A percentile compares a stretch with the other conserved stretches of the same genome.
phyloP scores from a whole-genome alignment of 305 asterid genomes.

The Petunia hybrid region DNA sequence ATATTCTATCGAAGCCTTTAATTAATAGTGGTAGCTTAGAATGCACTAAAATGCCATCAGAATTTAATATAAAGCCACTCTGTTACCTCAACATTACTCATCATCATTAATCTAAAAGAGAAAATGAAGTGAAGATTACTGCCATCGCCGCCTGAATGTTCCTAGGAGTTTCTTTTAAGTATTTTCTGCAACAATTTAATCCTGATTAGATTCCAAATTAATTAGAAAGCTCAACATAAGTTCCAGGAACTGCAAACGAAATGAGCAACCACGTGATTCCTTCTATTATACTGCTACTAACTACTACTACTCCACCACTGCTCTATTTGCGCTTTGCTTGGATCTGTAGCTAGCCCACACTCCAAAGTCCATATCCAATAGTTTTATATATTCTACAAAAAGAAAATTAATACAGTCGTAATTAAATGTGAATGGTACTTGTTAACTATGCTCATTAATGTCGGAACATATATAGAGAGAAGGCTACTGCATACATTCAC shows the following conservation, averaged over 20 bases:
- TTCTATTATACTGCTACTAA: neutral
- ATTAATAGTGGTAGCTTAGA: neutral
- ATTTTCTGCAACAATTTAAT: slow-evolving; percentile 53
- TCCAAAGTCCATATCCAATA: slow-evolving; percentile 22
- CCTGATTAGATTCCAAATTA: slow-evolving; percentile 46
- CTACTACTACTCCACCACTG: slow-evolving; percentile 4
- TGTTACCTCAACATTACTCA: slow-evolving; percentile 30
- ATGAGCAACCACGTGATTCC: slow-evolving; percentile 55
- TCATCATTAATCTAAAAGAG: neutral
- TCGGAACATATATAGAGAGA: neutral
- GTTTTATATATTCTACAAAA: neutral
- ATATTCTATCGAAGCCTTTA: slow-evolving; percentile 8
- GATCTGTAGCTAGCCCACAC: slow-evolving; percentile 34
- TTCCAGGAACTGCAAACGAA: slow-evolving; percentile 64
- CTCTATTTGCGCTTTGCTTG: slow-evolving; percentile 34
- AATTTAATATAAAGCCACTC: slow-evolving; percentile 13
- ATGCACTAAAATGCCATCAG: slow-evolving; percentile 24
- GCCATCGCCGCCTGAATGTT: slow-evolving; percentile 43
- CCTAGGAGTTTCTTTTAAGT: slow-evolving; percentile 31
- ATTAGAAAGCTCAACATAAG: slow-evolving; percentile 40
- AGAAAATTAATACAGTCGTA: neutral
- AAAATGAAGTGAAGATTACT: slow-evolving; percentile 29
- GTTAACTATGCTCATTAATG: neutral
- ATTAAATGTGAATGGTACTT: neutral
- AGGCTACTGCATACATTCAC: neutral